Evolutionary conservation across 345 rosid species (phyloP).

Genomic region (Ricinus communis): DNA sequence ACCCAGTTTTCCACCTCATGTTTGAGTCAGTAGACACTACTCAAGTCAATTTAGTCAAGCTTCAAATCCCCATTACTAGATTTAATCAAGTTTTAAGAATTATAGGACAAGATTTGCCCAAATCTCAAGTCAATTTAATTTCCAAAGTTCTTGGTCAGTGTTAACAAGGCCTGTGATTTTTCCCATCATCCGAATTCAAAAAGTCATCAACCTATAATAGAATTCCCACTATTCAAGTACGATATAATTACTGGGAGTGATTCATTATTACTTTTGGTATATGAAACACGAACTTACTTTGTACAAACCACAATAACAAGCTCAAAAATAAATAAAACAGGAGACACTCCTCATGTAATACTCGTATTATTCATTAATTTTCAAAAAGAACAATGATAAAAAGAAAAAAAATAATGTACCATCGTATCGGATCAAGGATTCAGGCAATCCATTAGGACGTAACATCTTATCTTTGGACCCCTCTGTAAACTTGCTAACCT

Average conservation of each 20-base stretch:
- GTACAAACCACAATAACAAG: too few species aligned
- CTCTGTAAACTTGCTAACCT: conserved; percentile 93
- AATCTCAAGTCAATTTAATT: not conserved
- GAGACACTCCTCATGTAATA: too few species aligned
- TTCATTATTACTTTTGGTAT: too few species aligned
- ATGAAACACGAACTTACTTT: too few species aligned
- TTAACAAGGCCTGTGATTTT: not conserved
- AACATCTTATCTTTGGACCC: conserved; percentile 74
- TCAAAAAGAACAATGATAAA: too few species aligned
- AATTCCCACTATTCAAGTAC: not conserved
- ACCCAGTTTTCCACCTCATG: too few species aligned
- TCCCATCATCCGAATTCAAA: not conserved
- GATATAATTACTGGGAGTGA: too few species aligned
- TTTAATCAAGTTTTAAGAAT: not conserved
- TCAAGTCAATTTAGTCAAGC: too few species aligned
- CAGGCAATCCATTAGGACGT: conserved; percentile 95
- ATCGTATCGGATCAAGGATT: conserved; percentile 89
- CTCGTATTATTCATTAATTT: not conserved
- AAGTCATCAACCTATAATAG: too few species aligned
- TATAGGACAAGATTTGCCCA: not conserved
- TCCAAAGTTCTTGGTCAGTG: not conserved
- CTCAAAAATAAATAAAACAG: too few species aligned
- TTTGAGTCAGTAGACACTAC: too few species aligned
- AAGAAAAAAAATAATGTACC: conserved; percentile 36
- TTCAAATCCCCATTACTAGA: not conserved